Base-by-base conservation (phyloP, 352 stramenopile genomes). In the Pythium aphanidermatum region DNA sequence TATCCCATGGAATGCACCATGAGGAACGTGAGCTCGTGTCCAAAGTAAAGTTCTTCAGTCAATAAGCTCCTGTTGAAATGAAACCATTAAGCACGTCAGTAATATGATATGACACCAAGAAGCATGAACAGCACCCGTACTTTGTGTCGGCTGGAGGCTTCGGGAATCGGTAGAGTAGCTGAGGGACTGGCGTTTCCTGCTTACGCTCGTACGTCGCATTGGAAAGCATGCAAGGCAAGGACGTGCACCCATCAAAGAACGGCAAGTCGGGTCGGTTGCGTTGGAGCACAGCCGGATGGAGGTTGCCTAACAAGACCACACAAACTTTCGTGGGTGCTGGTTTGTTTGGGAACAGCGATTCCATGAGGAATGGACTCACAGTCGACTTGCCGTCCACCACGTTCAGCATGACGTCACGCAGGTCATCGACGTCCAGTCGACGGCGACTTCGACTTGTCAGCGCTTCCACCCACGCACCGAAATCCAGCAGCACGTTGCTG, bases 21-120 rank as follows among this genome's bases (percentile, higher is more conserved):
- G 38, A 93, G 38, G 32, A 92, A 88, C 27, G 82, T 92, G 28
- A 93, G 47, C 33, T 93, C 78, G 40, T 92, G 74, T 8, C 63
- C 69, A 46, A 77, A 79, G 40, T 90, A 93, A 8, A 93, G 58
- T 47, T 89, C 73, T 1, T 90, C 68, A 0, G 46, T 54, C 10
- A 68, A 27, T 31, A 89, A 37, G 21, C 75, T 57, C 17, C 72
- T 84, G 55, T 17, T 25, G 2, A 20, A 23, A 30, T 9, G 26
- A 26, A 41, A 9, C 4, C 17, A 46, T 27, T 41, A 16, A 21
- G 28, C 25, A 53, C 0, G 36, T 40, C 17, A 30, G 12, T 37
- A 30, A 33, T 24, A 33, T 14, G 33, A 25, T 19, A 29, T 31
- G 17, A 9, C 10, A 29, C 2, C 5, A 27, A 33, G 14, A 36